Base-by-base conservation (phyloP, 2,329 filamentous ascomycete species). In the Talaromyces piceae region DNA sequence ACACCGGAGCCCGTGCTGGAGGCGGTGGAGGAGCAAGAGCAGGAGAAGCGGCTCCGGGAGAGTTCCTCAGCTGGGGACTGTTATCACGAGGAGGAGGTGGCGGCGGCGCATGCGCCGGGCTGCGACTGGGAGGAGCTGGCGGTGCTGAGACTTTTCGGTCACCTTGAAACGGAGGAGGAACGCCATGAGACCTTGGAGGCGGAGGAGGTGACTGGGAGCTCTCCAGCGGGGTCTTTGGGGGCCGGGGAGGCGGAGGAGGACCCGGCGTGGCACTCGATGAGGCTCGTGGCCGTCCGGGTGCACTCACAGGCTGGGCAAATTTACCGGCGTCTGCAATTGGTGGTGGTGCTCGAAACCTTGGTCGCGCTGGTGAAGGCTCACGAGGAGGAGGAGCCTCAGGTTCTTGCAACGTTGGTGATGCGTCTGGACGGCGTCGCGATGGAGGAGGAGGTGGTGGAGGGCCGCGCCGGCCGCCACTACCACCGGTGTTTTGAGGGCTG, bases 321-420 rank as follows among this genome's bases (percentile, higher is more conserved):
- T 88, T 95, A 31, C 93, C 93, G 52, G 93, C 93, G 67, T 95
- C 91, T 50, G 88, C 82, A 54, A 97, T 72, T 2, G 91, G 88
- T 28, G 93, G 93, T 43, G 93, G 93, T 7, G 88, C 91, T 57
- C 83, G 80, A 73, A 95, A 97, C 60, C 78, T 79, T 7, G 82
- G 81, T 47, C 84, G 79, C 20, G 84, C 81, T 11, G 88, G 87
- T 12, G 84, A 83, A 12, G 85, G 80, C 54, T 88, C 85, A 62
- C 83, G 78, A 26, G 73, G 70, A 74, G 66, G 75, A 67, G 67
- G 79, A 73, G 75, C 86, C 68, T 68, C 83, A 69, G 60, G 83
- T 61, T 60, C 58, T 45, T 50, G 50, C n/a, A 30, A 58, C 50
- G 41, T 58, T 58, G 25, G 74, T 74, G 74, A 65, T 25, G 67